phyloP scores from a whole-genome alignment of 352 stramenopile genomes.

The Globisporangium radiosum region DNA sequence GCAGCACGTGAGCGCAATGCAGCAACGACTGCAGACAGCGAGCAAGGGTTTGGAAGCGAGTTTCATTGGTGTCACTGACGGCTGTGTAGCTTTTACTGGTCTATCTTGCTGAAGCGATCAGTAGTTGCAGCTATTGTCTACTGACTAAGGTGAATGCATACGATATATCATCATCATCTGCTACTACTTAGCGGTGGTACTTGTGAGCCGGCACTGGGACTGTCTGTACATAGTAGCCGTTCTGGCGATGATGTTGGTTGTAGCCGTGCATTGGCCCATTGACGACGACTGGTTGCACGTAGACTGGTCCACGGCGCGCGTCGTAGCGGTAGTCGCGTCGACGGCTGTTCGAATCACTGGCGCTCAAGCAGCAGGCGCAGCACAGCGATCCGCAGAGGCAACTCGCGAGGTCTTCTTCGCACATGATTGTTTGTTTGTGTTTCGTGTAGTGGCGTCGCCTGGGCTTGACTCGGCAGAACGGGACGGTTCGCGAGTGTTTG shows the following conservation, averaged over 20 bases:
- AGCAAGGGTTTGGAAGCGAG: too few species aligned
- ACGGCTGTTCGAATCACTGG: slow-evolving; percentile 12
- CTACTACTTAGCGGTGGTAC: too few species aligned
- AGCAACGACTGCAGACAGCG: too few species aligned
- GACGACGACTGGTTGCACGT: slow-evolving; percentile 32
- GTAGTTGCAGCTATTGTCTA: too few species aligned
- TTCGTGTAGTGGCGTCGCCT: too few species aligned
- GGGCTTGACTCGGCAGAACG: not conserved
- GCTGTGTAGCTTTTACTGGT: too few species aligned
- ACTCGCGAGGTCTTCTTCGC: slow-evolving; percentile 13
- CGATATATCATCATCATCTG: too few species aligned
- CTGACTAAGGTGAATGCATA: too few species aligned
- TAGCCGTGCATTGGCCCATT: slow-evolving; percentile 2
- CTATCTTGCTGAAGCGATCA: too few species aligned
- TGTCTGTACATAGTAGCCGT: slow-evolving; percentile 13
- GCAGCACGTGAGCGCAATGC: too few species aligned
- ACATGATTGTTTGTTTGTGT: slow-evolving; percentile 2
- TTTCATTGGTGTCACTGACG: too few species aligned
- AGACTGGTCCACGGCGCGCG: slow-evolving; percentile 17
- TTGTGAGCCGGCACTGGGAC: not conserved
- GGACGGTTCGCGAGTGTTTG: not conserved
- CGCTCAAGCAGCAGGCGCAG: slow-evolving; percentile 13
- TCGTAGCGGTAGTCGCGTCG: slow-evolving; percentile 3
- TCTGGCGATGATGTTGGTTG: slow-evolving; percentile 1
- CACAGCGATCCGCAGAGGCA: slow-evolving; percentile 22